Percentiles rank a stretch among this genome's conserved stretches.
These are phyloP conservation scores for Heritiera littoralis DNA, from an alignment of 345 rosid genomes.

Conservation along the genomic window DNA sequence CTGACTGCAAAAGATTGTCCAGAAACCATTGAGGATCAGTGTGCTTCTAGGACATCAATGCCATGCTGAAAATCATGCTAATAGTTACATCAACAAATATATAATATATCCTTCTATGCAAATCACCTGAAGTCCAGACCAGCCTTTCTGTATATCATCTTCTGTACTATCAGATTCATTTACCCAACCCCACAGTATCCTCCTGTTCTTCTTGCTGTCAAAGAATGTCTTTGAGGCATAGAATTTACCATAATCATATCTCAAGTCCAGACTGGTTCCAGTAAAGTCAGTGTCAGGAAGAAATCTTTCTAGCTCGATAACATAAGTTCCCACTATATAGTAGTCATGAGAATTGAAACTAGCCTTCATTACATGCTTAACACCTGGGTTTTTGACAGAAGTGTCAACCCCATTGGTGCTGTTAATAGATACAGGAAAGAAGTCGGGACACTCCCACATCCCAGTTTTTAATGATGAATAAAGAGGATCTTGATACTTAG, in stretches of 20 bases:
- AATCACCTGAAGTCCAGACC: slow-evolving; percentile 71
- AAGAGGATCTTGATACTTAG: slow-evolving; percentile 35
- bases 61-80: background rate
- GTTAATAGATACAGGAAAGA: slow-evolving; percentile 50
- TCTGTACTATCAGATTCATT: slow-evolving; percentile 55
- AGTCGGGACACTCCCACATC: slow-evolving; percentile 79
- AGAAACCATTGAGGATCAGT: background rate
- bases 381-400: slow-evolving; percentile 32
- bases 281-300: slow-evolving; percentile 40
- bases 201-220: slow-evolving; percentile 51
- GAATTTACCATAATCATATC: slow-evolving; percentile 64
- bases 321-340: slow-evolving; percentile 56
- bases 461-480: slow-evolving; percentile 36
- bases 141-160: slow-evolving; percentile 59
- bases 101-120: background rate
- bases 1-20: slow-evolving; percentile 37
- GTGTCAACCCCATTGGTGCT: slow-evolving; percentile 50
- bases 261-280: slow-evolving; percentile 45
- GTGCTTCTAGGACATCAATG: background rate
- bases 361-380: slow-evolving; percentile 62
- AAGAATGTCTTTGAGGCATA: slow-evolving; percentile 72
- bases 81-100: background rate
- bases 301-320: slow-evolving; percentile 40
- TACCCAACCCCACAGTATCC: slow-evolving; percentile 67
- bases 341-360: slow-evolving; percentile 51